A percentile compares a stretch with the other conserved stretches of the same genome.
Conservation (phyloP, 148 eudicot genomes). For the Chenopodium suecicum region DNA sequence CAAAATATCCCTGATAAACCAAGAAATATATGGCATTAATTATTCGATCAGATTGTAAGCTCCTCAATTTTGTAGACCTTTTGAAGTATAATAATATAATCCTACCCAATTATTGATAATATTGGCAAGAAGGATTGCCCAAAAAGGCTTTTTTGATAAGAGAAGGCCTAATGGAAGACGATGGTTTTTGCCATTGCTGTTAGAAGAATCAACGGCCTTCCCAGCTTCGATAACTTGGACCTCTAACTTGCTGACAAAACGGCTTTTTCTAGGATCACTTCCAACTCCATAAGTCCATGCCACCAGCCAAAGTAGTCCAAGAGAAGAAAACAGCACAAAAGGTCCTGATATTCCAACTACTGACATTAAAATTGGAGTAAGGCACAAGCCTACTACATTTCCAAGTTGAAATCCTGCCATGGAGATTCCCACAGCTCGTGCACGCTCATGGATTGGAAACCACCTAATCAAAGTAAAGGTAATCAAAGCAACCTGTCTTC, state of each 20-base stretch:
- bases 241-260: conserved; percentile 48
- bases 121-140: conserved; percentile 89
- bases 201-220: conserved; percentile 39
- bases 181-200: conserved; percentile 34
- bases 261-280: conserved; percentile 67
- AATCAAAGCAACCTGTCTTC: conserved; percentile 5
- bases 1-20: conserved; percentile 83
- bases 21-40: background rate
- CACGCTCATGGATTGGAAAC: conserved; percentile 85
- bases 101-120: conserved; percentile 92
- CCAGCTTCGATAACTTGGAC: conserved; percentile 71
- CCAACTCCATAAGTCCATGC: conserved; percentile 62
- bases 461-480: conserved; percentile 49
- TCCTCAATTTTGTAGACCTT: background rate
- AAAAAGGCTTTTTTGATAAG: conserved; percentile 76
- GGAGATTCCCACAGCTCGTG: conserved; percentile 89
- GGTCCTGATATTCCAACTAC: conserved; percentile 78
- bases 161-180: conserved; percentile 39
- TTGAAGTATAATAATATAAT: background rate
- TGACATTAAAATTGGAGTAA: conserved; percentile 67
- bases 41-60: background rate
- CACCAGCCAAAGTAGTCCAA: conserved; percentile 77
- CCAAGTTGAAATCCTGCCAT: conserved; percentile 99
- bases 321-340: conserved; percentile 71
- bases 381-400: conserved; percentile 73